Evolutionary conservation across 2,329 filamentous ascomycete species (phyloP).

Genomic region (Helotiales sp.): DNA sequence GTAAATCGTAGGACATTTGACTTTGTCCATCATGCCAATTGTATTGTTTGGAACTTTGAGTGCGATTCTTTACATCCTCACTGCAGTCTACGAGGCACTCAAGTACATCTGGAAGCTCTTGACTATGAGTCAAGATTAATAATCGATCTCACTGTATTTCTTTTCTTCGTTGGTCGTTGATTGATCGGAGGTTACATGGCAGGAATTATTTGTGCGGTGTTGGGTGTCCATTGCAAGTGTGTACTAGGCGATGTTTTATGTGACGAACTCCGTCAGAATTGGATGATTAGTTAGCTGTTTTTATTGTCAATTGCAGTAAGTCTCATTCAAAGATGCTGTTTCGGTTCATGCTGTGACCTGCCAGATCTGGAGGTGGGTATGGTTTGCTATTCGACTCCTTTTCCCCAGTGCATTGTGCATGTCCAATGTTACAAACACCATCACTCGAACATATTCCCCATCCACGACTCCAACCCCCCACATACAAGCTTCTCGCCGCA

Average conservation of each 20-base stretch:
- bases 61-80: conserved; percentile 14
- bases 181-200: background rate
- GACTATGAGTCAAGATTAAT: background rate
- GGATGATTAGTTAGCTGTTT: background rate
- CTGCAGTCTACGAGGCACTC: background rate
- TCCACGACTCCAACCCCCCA: background rate
- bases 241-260: background rate
- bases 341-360: too few species aligned
- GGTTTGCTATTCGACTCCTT: too few species aligned
- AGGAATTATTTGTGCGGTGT: background rate
- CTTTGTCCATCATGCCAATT: conserved; percentile 17
- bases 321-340: too few species aligned
- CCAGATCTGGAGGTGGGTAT: too few species aligned
- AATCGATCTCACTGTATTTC: background rate
- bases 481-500: too few species aligned
- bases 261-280: background rate
- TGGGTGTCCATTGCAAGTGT: background rate
- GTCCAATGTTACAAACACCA: too few species aligned
- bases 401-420: too few species aligned
- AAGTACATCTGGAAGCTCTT: conserved; percentile 16
- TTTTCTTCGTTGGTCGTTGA: background rate
- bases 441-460: too few species aligned
- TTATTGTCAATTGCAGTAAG: background rate
- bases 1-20: conserved; percentile 12
- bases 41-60: conserved; percentile 24